A percentile compares a stretch with the other conserved stretches of the same genome.
phyloP scores from a whole-genome alignment of 2,329 filamentous ascomycete species.

The Colletotrichum melonis region DNA sequence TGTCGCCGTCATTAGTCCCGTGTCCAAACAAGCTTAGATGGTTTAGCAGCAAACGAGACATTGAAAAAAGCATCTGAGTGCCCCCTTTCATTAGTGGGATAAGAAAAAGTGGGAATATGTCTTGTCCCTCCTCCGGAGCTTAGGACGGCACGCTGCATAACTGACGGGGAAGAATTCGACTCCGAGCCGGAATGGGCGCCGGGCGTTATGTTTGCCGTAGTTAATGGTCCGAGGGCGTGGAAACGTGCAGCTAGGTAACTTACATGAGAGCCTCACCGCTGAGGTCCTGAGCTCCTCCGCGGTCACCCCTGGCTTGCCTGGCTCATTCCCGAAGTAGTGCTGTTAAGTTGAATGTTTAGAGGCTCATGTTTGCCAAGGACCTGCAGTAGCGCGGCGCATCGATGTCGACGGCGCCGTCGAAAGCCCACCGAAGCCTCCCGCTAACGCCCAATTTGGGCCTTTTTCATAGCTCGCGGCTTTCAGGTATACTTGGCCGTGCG shows the following conservation, averaged over 20 bases:
- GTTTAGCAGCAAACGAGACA: background rate
- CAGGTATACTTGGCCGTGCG: background rate
- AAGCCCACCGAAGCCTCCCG: constrained; percentile 28
- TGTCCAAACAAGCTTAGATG: background rate
- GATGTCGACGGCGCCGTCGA: constrained; percentile 15
- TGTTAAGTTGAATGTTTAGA: background rate
- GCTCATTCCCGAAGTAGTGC: background rate
- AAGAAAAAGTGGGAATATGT: background rate
- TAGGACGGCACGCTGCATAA: background rate
- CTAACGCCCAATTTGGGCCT: constrained; percentile 2
- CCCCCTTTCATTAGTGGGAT: background rate
- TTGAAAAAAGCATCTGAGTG: constrained; percentile 14
- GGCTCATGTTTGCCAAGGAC: background rate
- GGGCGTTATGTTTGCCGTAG: background rate
- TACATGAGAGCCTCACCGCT: background rate
- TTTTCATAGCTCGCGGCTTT: background rate
- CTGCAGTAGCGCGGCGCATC: constrained; percentile 26
- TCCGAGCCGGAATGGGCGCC: background rate
- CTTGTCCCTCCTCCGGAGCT: background rate
- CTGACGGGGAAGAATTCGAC: background rate
- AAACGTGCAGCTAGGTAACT: background rate
- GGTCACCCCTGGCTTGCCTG: background rate
- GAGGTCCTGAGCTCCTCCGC: background rate
- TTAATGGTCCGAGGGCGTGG: background rate
- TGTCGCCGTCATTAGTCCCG: constrained; percentile 10